Evolutionary conservation across 257 asterid genomes (phyloP).

Genomic region (Fraxinus americana): DNA sequence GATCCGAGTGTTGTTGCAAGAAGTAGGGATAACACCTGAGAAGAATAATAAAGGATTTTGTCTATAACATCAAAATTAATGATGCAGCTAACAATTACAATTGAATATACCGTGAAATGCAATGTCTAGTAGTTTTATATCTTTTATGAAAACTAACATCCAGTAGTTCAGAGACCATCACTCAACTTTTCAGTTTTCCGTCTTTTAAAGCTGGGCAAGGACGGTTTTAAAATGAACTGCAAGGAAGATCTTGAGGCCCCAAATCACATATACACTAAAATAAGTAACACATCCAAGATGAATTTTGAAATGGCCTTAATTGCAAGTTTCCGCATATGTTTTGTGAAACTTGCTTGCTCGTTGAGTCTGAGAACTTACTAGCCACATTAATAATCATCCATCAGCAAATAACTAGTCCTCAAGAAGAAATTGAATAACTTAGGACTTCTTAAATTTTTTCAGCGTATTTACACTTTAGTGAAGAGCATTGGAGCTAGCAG

Average conservation of each 20-base stretch:
- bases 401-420: not conserved
- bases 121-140: constrained; percentile 1
- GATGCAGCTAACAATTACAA: constrained; percentile 10
- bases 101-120: constrained; percentile 18
- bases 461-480: not conserved
- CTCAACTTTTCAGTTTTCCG: not conserved
- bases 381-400: not conserved
- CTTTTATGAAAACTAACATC: not conserved
- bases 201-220: constrained; percentile 10
- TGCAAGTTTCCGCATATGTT: not conserved
- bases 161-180: not conserved
- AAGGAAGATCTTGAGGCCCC: not conserved
- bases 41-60: constrained; percentile 21
- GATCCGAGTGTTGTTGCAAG: constrained; percentile 65
- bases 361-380: not conserved
- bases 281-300: not conserved
- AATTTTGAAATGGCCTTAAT: not conserved
- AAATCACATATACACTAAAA: not conserved
- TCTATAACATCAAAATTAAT: constrained; percentile 8
- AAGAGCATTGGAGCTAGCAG: constrained; percentile 9
- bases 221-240: not conserved
- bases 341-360: not conserved
- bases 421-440: constrained; percentile 17
- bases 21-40: constrained; percentile 66
- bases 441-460: constrained; percentile 2